Base-by-base conservation (phyloP, 208 protist genomes). In the Porcisia deanei region DNA sequence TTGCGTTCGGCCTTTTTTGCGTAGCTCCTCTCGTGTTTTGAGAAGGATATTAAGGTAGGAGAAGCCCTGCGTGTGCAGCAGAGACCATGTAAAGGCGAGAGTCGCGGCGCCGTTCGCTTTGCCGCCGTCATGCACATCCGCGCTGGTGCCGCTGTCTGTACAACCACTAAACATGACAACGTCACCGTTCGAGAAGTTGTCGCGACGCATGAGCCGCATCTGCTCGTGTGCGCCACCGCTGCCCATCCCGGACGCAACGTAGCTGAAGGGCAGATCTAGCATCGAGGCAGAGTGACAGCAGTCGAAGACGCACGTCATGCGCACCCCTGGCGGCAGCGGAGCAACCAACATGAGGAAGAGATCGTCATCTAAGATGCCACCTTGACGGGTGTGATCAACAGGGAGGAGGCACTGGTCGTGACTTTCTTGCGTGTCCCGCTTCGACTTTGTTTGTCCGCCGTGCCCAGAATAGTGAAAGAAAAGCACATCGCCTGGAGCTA, bases 391-490 rank as follows among this genome's bases (percentile, higher is more conserved):
- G 82, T 92, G 93, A 69, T 98, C 95, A 2, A 97, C 77, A 20
- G 95, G 95, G 45, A 94, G 88, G 58, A 97, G 79, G 39, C 81
- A 91, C 72, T 97, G 91, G 71, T 98, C 95, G 70, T 93, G 93
- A 63, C 86, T 81, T 76, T 94, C 93, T 45, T 93, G 57, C 6
- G 81, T 73, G 78, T 96, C 95, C 4, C 75, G 16, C 22, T 20
- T 67, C 39, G 89, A 64, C 74, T 80, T 83, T 7, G 82, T 86
- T 72, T 96, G 89, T 4, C 91, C 86, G 37, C 95, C 95, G 76
- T 98, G 95, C n/a, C 95, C 95, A 39, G 90, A 96, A 86, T 94
- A 98, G 85, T 98, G 93, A 53, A 97, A 81, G 61, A 97, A 98
- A 34, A 98, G 87, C 14, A 95, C 91, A 71, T 98, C 94, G 7